Base-by-base conservation (phyloP, 2,329 filamentous ascomycete genomes). In the Chaetomium globosum region DNA sequence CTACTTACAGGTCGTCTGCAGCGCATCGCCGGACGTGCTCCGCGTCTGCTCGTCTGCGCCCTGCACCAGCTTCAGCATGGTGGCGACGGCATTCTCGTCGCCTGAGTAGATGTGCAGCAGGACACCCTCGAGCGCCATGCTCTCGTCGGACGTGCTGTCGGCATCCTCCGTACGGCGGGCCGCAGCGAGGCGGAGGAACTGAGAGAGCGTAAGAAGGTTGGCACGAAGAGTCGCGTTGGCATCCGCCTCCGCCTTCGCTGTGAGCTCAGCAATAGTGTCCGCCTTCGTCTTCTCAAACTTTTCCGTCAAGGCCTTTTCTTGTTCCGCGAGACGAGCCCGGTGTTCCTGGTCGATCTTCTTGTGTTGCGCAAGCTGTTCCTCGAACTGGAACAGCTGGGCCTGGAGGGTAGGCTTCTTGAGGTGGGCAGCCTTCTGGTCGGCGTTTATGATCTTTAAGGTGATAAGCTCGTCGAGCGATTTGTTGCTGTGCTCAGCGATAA, bases 181-280 rank as follows among this genome's bases (percentile, higher is more conserved):
- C 65, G 91, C 91, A 66, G 91, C 91, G 46, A 93, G 84, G 70
- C 90, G 87, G 69, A 95, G 80, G 81, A 95, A 96, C 75, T 92
- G 89, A 5, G 91, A 92, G 69, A 95, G 80, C 30, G 87, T 81
- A 56, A 93, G 80, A 49, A 95, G 80, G 74, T 86, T 87, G 71
- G 87, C 82, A 71, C 87, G 83, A 69, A 90, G 82, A 30, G 80
- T 78, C 73, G 83, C 83, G 72, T 85, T 78, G 56, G 82, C 79
- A 65, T 86, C 82, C 65, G 80, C 81, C 62, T 81, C 76, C 64
- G 82, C 80, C 75, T 86, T 83, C 59, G 86, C 78, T 73, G 87
- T 82, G 63, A 81, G 77, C 73, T 85, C 83, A 19, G 81, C 80
- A 30, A 81, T 75, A 26, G 82, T 80, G 49, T 84, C 83, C 1